Evolutionary conservation across 2,329 filamentous ascomycete genomes (phyloP).

Genomic region (Harringtonia lauricola): DNA sequence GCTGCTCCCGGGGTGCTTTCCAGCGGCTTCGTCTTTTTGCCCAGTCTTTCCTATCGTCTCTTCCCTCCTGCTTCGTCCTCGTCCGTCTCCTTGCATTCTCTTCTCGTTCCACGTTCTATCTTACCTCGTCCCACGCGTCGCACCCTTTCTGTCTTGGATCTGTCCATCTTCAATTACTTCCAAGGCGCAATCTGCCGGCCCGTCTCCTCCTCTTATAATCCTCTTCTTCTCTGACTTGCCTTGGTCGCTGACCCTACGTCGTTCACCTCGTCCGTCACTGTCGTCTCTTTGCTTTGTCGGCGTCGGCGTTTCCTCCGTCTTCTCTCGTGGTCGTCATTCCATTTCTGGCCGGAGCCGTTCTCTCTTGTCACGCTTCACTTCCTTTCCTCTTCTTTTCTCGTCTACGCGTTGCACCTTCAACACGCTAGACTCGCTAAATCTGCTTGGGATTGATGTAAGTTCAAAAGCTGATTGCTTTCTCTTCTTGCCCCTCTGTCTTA

Average conservation of each 20-base stretch:
- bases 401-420: neutral
- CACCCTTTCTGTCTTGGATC: neutral
- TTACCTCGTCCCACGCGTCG: neutral
- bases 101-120: slow-evolving; percentile 1
- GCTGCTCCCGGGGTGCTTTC: slow-evolving; percentile 8
- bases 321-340: slow-evolving; percentile 6
- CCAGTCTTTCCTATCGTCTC: slow-evolving; percentile 5
- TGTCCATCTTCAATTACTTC: neutral
- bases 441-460: neutral
- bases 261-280: neutral
- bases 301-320: slow-evolving; percentile 7
- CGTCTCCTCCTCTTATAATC: too few relatives aligned
- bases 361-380: neutral
- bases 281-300: slow-evolving; percentile 6
- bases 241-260: too few relatives aligned
- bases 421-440: too few relatives aligned
- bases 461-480: too few relatives aligned
- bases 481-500: neutral
- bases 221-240: too few relatives aligned
- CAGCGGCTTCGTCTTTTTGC: slow-evolving; percentile 9
- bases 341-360: neutral
- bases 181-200: too few relatives aligned
- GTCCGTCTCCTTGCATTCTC: slow-evolving; percentile 22
- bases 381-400: neutral
- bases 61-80: slow-evolving; percentile 19